Evolutionary conservation across 257 asterid genomes (phyloP).

Genomic region (Capsicum rhomboideum): DNA sequence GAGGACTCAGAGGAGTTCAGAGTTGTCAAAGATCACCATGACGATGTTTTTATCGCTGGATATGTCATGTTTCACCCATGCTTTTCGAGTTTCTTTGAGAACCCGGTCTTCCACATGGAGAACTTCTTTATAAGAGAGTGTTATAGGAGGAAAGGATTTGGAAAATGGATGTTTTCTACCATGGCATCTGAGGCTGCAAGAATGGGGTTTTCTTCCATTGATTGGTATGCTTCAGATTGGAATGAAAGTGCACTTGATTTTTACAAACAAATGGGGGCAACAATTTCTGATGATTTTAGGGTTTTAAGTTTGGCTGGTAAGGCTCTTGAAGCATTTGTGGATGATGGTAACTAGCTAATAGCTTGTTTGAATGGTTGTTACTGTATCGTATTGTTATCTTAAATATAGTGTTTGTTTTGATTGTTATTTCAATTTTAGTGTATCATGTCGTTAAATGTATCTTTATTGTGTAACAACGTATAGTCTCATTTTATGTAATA

Average conservation of each 20-base stretch:
- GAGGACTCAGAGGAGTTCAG: background rate
- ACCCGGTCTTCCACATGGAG: background rate
- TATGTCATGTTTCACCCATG: background rate
- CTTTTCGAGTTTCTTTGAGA: background rate
- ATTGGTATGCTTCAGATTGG: background rate
- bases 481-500: no score
- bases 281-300: background rate
- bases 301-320: background rate
- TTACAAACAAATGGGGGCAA: background rate
- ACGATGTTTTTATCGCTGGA: background rate
- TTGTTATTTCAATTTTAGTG: background rate
- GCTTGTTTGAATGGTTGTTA: background rate
- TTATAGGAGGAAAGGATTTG: background rate
- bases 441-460: background rate
- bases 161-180: background rate
- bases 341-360: background rate
- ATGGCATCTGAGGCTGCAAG: background rate
- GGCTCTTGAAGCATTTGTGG: background rate
- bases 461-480: no score
- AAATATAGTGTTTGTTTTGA: background rate
- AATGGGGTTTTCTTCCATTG: background rate
- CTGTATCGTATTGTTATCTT: background rate
- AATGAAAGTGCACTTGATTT: background rate
- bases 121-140: background rate
- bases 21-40: background rate